Evolutionary conservation across 495 filamentous ascomycete species (phyloP).

Genomic region (Daldinia decipiens): DNA sequence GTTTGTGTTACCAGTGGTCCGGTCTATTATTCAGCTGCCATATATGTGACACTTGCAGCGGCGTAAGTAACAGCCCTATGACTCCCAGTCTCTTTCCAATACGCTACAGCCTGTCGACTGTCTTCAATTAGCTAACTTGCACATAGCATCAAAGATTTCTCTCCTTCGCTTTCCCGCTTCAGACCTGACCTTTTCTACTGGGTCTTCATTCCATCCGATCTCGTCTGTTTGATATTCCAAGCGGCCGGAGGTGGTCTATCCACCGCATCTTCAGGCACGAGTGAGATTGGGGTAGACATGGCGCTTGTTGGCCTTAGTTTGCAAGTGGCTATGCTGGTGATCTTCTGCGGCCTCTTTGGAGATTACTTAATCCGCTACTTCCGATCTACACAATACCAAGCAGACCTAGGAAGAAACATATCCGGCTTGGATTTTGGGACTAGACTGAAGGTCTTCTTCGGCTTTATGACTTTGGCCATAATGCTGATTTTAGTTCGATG

Average conservation of each 20-base stretch:
- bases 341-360: constrained; percentile 55
- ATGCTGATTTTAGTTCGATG: constrained; percentile 60
- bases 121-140: not conserved
- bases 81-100: not conserved
- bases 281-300: constrained; percentile 55
- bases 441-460: constrained; percentile 56
- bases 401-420: constrained; percentile 14
- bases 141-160: constrained; percentile 16
- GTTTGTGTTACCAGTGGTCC: constrained; percentile 67
- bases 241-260: constrained; percentile 51
- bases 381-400: constrained; percentile 30
- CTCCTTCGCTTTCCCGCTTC: constrained; percentile 60
- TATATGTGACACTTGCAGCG: constrained; percentile 65
- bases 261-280: constrained; percentile 29
- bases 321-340: constrained; percentile 57
- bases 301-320: constrained; percentile 59
- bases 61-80: constrained; percentile 40
- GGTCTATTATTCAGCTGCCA: constrained; percentile 66
- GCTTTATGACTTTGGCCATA: constrained; percentile 56
- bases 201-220: constrained; percentile 65
- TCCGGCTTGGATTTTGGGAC: constrained; percentile 3
- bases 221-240: constrained; percentile 62
- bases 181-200: constrained; percentile 61
- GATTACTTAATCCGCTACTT: constrained; percentile 55
- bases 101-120: not conserved